phyloP scores from a whole-genome alignment of 208 protist genomes.

The Crithidia acanthocephali region DNA sequence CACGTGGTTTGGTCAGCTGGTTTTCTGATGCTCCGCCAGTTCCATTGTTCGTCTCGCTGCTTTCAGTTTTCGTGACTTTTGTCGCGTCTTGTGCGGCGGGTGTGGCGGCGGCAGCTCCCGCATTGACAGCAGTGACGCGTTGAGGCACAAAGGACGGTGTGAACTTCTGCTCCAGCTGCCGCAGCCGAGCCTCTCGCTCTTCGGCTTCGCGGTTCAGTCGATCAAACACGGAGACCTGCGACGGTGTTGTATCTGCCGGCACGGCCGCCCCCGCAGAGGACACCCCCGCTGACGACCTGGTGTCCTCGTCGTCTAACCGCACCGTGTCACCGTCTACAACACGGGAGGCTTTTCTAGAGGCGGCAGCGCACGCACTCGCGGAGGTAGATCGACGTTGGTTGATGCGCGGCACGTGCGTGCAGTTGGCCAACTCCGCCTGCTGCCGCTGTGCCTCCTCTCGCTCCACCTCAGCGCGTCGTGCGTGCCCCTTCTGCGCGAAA shows the following conservation, averaged over 20 bases:
- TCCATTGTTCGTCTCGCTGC: too few species aligned
- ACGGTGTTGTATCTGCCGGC: neutral
- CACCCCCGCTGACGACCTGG: neutral
- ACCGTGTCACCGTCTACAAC: neutral
- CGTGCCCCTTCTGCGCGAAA: conserved; percentile 28
- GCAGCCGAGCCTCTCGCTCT: conserved; percentile 25
- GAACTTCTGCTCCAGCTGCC: conserved; percentile 18
- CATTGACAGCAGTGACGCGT: conserved; percentile 1
- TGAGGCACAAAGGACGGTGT: conserved; percentile 28
- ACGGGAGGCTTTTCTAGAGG: neutral
- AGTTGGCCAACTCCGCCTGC: conserved; percentile 20
- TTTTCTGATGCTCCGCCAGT: too few species aligned
- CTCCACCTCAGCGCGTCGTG: conserved; percentile 14
- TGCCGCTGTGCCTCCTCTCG: conserved; percentile 20
- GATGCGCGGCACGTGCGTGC: conserved; percentile 22
- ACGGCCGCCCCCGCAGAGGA: neutral
- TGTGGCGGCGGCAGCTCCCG: neutral
- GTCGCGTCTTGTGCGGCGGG: neutral
- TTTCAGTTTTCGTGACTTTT: neutral
- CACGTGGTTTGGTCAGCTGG: neutral
- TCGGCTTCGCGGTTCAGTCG: conserved; percentile 18
- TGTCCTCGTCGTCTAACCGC: too few species aligned
- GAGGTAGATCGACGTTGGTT: conserved; percentile 6
- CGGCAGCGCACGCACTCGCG: neutral
- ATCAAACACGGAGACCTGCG: conserved; percentile 16